Evolutionary conservation across 2,329 filamentous ascomycete species (phyloP), one percentile per base, ranked within the genome.

Genomic region (Knoxdaviesia proteae): DNA sequence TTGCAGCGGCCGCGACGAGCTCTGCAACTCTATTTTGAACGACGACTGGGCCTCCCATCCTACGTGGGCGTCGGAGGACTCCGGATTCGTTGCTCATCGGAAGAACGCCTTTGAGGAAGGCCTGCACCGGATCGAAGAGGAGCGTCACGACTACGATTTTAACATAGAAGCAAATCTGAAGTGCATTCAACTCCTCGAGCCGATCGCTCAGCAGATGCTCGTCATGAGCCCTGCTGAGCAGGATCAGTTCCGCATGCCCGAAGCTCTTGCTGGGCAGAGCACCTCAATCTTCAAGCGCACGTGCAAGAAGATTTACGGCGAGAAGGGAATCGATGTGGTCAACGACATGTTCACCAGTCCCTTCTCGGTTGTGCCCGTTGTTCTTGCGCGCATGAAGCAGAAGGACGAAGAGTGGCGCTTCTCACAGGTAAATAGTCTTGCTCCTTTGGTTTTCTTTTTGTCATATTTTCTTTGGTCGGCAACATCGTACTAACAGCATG

Each of bases 41-140:
- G 90, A 98, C 51, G 84, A 94, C 50, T 98, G 90, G 90, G 90
- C 90, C 2, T 96, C 88, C 31, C 90, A 98, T 61, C 90, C 90
- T 4, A 98, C 90, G 0, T 98, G 90, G 90, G 90, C 88, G 1
- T 96, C 88, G 1, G 90, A 98, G 59, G 90, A 98, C 55, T 93
- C 84, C 38, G 90, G 90, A 0, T 98, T 98, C 52, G 88, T 98
- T 46, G 90, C 90, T 8, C 90, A 98, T 61, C 77, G 88, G 47
- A 98, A 98, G 70, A 98, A 98, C 52, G 75, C 80, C 43, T 93
- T 81, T 49, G 90, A 98, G 58, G 90, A 98, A 58, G 82, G 82
- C 33, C 73, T 98, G 6, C 90, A 98, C 56, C 73, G 90, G 20
- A 94, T 98, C 47, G 90, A 98, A 59, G 90, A 98, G 59, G 90